Evolutionary conservation across 129 eudicot genomes (phyloP), one percentile per base, ranked within the genome.

Genomic region (Silybum marianum): DNA sequence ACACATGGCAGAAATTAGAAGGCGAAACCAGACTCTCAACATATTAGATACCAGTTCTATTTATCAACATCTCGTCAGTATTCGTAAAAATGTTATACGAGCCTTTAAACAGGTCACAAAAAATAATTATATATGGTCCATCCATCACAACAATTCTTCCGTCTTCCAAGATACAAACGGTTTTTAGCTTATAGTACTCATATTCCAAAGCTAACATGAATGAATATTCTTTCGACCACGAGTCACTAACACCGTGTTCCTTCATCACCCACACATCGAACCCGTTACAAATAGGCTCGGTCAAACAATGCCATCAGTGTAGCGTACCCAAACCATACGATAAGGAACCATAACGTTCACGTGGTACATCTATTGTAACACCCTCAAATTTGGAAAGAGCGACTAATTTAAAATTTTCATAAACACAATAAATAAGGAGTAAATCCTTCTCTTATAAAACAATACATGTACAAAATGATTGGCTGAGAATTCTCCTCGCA

Each of bases 221-320:
- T 6, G 65, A 80, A 60, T 8, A 22, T 24, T 71, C 40, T 25
- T 72, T 23, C 13, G 26, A 38, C 84, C 78, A 72, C 6, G n/a
- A 39, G 9, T 65, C 32, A 4, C 68, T 13, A 0, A 21, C 34
- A 1, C 78, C 32, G 6, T 80, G 46, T 36, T 72, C 78, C 34
- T 72, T 80, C 78, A 58, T 72, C 44, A 80, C 51, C 72, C 62
- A 32, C 80, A 76, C 71, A 60, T 18, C 1, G n/a, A 60, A 76
- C 1, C 16, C n/a, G 1, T 32, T 1, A 10, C 6, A 4, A 30
- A 19, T 16, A 30, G 10, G 18, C 14, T 32, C 38, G 58, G 38
- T 21, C 73, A 65, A 18, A 38, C 80, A 77, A 77, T 63, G 80
- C 22, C 60, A 63, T 77, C 73, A 62, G 3, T 38, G 24, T 22